These are phyloP conservation scores for Russula dissimulans DNA, from an alignment of 768 basidiomycete species.

Conservation along the genomic window DNA sequence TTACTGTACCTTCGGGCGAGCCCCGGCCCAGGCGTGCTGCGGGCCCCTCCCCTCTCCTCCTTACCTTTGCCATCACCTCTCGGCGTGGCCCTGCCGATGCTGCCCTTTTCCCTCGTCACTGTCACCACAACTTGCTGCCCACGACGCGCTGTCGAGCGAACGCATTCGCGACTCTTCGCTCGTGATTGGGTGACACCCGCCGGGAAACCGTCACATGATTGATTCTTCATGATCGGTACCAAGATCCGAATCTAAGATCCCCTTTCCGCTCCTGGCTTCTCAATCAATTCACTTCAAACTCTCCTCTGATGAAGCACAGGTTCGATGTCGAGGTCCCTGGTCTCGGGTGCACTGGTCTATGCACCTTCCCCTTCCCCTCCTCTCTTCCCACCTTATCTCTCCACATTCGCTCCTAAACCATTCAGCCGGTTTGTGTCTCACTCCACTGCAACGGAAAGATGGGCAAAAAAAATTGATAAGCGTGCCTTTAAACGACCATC, in stretches of 20 bases:
- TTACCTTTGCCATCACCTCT: background rate
- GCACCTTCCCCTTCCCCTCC: background rate
- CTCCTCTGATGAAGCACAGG: background rate
- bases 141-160: background rate
- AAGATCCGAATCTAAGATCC: constrained; percentile 15
- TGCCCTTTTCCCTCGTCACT: background rate
- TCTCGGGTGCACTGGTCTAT: background rate
- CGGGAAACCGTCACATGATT: constrained; percentile 19
- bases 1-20: constrained; percentile 3
- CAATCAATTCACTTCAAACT: background rate
- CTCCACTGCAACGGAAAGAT: background rate
- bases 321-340: background rate
- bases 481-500: constrained; percentile 4
- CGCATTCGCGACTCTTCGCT: background rate
- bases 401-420: background rate
- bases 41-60: background rate
- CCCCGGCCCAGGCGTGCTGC: background rate
- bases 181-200: constrained; percentile 15
- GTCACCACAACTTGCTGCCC: background rate
- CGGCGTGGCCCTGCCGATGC: background rate
- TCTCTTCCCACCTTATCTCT: background rate
- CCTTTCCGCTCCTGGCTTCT: constrained; percentile 6
- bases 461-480: background rate
- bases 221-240: constrained; percentile 18
- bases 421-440: background rate